phyloP scores from a whole-genome alignment of 148 eudicot genomes.

The Persicaria tinctoria region DNA sequence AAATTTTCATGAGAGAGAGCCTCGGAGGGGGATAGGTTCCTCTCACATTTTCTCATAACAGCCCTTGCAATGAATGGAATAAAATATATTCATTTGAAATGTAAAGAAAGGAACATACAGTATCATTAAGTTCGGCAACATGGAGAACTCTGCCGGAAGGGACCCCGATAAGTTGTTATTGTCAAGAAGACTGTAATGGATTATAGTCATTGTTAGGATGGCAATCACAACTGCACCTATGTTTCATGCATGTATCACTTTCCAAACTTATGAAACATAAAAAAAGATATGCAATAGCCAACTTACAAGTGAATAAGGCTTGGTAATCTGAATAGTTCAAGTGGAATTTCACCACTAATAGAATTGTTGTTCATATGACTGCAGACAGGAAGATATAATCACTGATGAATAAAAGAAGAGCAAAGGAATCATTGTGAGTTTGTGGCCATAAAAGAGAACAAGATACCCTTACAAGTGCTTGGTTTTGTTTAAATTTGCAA shows the following conservation, averaged over 20 bases:
- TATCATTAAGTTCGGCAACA: constrained; percentile 49
- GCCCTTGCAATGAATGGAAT: background rate
- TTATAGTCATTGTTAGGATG: background rate
- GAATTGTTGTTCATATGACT: constrained; percentile 79
- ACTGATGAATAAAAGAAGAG: background rate
- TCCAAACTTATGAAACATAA: background rate
- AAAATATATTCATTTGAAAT: background rate
- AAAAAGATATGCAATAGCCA: background rate
- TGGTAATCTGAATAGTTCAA: constrained; percentile 47
- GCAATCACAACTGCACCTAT: background rate
- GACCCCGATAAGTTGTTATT: constrained; percentile 75
- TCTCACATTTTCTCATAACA: too few species aligned
- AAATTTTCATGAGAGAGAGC: too few species aligned
- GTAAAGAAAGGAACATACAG: constrained; percentile 40
- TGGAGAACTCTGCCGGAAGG: constrained; percentile 65
- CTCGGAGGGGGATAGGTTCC: too few species aligned
- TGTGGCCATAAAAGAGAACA: background rate
- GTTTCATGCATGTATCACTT: background rate
- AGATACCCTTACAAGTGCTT: constrained; percentile 63
- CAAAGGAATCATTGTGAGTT: background rate
- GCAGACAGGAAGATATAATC: constrained; percentile 6
- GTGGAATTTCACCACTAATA: constrained; percentile 77
- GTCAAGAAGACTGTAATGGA: constrained; percentile 58
- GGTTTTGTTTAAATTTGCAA: constrained; percentile 58
- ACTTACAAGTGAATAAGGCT: constrained; percentile 75